These are phyloP conservation scores for Acanthamoeba comandoni DNA, from an alignment of 208 protist species.

Conservation along the genomic window DNA sequence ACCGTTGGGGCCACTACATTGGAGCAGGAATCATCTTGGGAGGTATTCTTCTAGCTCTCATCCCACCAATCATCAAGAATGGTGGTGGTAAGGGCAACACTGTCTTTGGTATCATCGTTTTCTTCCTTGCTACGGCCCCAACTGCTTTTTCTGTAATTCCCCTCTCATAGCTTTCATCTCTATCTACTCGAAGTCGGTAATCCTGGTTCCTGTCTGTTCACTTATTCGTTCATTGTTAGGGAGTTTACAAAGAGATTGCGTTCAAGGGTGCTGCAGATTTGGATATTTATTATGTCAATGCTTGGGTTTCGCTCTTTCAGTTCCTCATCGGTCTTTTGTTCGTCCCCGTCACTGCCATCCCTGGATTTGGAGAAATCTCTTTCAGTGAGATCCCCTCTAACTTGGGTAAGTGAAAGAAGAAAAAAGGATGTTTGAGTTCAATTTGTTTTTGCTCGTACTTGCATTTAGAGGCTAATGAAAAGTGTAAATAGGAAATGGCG, in stretches of 20 bases:
- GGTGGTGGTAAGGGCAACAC: slow-evolving; percentile 48
- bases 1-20: slow-evolving; percentile 73
- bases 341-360: slow-evolving; percentile 63
- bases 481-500: slow-evolving; percentile 20
- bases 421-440: not conserved
- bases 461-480: not conserved
- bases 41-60: slow-evolving; percentile 67
- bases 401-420: slow-evolving; percentile 10
- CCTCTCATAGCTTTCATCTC: not conserved
- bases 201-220: not conserved
- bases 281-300: slow-evolving; percentile 74
- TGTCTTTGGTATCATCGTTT: slow-evolving; percentile 75
- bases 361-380: slow-evolving; percentile 56
- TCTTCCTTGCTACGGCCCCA: slow-evolving; percentile 42
- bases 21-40: slow-evolving; percentile 59
- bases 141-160: slow-evolving; percentile 43
- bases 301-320: slow-evolving; percentile 74
- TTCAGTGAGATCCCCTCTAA: slow-evolving; percentile 55
- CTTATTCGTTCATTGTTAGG: not conserved
- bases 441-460: not conserved
- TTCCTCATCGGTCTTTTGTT: slow-evolving; percentile 67
- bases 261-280: slow-evolving; percentile 72
- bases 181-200: not conserved
- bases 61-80: slow-evolving; percentile 5
- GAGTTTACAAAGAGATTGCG: slow-evolving; percentile 76